Percentiles rank a stretch among this genome's conserved stretches.
phyloP scores from a whole-genome alignment of 352 stramenopile species.

The Ochromonadaceae sp. region DNA sequence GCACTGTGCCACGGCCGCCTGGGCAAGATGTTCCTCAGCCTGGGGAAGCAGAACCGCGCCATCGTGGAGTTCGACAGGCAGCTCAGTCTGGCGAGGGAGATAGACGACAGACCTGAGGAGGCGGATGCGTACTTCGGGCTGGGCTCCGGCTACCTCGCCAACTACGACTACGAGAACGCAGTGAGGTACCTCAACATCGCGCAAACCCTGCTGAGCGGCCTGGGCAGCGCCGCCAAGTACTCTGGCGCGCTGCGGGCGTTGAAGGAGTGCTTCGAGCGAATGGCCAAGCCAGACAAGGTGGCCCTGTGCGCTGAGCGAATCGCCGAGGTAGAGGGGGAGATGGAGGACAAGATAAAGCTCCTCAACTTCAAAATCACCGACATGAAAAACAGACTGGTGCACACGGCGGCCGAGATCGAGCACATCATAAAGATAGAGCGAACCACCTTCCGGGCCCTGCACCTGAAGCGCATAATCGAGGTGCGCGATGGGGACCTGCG shows the following conservation, averaged over 20 bases:
- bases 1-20: slow-evolving; percentile 9
- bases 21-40: not conserved
- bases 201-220: slow-evolving; percentile 16
- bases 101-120: slow-evolving; percentile 19
- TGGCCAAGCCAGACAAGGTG: slow-evolving; percentile 21
- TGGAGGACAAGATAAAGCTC: slow-evolving; percentile 17
- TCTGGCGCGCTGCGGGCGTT: slow-evolving; percentile 14
- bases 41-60: slow-evolving; percentile 8
- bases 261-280: slow-evolving; percentile 23
- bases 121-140: slow-evolving; percentile 29
- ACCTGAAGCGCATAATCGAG: slow-evolving; percentile 23
- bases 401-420: slow-evolving; percentile 22
- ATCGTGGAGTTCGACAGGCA: slow-evolving; percentile 27
- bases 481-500: slow-evolving; percentile 17
- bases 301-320: slow-evolving; percentile 21
- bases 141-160: slow-evolving; percentile 29
- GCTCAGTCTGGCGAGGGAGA: slow-evolving; percentile 29
- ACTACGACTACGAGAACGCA: slow-evolving; percentile 29
- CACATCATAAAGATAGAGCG: slow-evolving; percentile 24
- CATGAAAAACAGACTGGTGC: slow-evolving; percentile 15
- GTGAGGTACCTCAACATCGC: slow-evolving; percentile 19
- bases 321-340: slow-evolving; percentile 16
- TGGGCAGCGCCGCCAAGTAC: slow-evolving; percentile 18
- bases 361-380: slow-evolving; percentile 22
- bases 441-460: slow-evolving; percentile 19